Conservation (phyloP, 2,329 filamentous ascomycete species). For the Drechmeria coniospora region DNA sequence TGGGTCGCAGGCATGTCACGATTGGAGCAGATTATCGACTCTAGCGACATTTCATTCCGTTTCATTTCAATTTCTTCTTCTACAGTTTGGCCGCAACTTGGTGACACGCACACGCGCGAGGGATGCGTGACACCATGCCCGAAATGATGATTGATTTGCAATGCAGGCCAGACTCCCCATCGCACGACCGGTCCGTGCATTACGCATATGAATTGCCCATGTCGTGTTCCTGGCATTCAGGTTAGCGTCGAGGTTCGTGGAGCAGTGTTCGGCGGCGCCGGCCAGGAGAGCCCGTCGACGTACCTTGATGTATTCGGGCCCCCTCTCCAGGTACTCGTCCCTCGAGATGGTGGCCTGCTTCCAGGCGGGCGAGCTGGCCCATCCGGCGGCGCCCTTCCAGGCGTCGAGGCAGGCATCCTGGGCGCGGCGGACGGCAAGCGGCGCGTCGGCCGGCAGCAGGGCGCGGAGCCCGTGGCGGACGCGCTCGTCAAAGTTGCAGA, state of each 20-base stretch:
- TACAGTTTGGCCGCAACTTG: too few species aligned
- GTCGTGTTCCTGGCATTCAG: constrained; percentile 41
- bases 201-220: constrained; percentile 45
- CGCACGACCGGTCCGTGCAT: too few species aligned
- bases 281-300: constrained; percentile 9
- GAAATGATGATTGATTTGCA: too few species aligned
- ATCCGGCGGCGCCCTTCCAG: constrained; percentile 83
- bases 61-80: too few species aligned
- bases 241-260: not conserved
- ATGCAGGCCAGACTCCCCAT: too few species aligned
- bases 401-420: constrained; percentile 69
- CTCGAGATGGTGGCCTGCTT: constrained; percentile 53
- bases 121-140: too few species aligned
- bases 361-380: constrained; percentile 51
- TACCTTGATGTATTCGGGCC: constrained; percentile 83
- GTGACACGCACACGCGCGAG: too few species aligned
- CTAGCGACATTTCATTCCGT: too few species aligned
- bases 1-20: too few species aligned
- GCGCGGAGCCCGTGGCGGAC: constrained; percentile 57
- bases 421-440: constrained; percentile 58
- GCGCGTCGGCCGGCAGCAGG: constrained; percentile 52
- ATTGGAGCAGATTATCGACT: too few species aligned
- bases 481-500: constrained; percentile 73
- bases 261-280: not conserved
- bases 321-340: constrained; percentile 84